These are phyloP conservation scores for Thuja plicata DNA, from an alignment of 83 land plant species.

Conservation along the genomic window DNA sequence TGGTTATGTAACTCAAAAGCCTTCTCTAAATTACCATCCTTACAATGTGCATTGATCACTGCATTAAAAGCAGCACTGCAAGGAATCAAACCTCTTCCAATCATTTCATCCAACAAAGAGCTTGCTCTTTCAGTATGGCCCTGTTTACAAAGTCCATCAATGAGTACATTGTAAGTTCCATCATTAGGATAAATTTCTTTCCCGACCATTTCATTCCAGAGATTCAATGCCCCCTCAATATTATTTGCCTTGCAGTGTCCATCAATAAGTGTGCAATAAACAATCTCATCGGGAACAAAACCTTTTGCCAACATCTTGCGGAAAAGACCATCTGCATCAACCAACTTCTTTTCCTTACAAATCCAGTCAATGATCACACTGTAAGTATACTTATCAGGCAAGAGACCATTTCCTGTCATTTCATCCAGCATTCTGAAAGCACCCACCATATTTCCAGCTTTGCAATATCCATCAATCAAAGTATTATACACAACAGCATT, in stretches of 20 bases:
- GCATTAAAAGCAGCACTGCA: conserved; percentile 61
- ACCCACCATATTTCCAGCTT: conserved; percentile 38
- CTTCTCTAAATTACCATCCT: conserved; percentile 53
- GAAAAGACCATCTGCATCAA: conserved; percentile 38
- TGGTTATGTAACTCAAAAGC: conserved; percentile 66
- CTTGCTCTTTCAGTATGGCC: conserved; percentile 36
- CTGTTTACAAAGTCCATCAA: conserved; percentile 49
- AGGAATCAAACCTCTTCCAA: conserved; percentile 51
- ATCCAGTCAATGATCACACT: conserved; percentile 49
- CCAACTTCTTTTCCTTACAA: conserved; percentile 40
- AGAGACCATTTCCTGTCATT: conserved; percentile 52
- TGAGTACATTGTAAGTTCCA: conserved; percentile 48
- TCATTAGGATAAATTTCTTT: conserved; percentile 43
- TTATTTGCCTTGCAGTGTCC: conserved; percentile 46
- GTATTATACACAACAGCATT: conserved; percentile 59
- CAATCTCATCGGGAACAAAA: conserved; percentile 50
- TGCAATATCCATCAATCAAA: conserved; percentile 57
- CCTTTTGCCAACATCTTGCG: conserved; percentile 34
- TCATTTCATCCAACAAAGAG: conserved; percentile 54
- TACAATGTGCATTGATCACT: conserved; percentile 57
- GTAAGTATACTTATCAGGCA: conserved; percentile 45
- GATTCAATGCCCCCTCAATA: conserved; percentile 44
- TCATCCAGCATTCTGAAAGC: conserved; percentile 58
- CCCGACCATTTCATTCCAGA: conserved; percentile 68
- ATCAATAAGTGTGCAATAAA: conserved; percentile 60